Evolutionary conservation across 805 yeast species (phyloP).

Genomic region (Candida odintsovae): DNA sequence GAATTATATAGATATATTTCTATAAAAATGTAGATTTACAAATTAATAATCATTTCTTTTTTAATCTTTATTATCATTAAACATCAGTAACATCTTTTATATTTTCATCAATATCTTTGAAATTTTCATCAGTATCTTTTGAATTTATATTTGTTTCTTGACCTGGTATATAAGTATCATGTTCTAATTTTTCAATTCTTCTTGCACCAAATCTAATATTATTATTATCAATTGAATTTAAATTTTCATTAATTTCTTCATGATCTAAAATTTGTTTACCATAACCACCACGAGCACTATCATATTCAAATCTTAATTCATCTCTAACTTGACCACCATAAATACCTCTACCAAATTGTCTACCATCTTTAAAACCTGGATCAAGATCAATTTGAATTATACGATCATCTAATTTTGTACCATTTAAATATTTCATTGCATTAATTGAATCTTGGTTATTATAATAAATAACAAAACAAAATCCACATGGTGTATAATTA

Average conservation of each 20-base stretch:
- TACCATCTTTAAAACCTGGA: slow-evolving; percentile 92
- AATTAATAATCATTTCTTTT: no score
- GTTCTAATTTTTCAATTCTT: slow-evolving; percentile 14
- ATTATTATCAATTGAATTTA: slow-evolving; percentile 2
- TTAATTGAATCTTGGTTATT: slow-evolving; percentile 66
- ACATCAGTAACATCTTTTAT: neutral
- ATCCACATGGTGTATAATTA: slow-evolving; percentile 92
- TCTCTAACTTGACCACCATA: slow-evolving; percentile 90
- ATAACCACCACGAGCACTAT: slow-evolving; percentile 41
- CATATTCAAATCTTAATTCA: slow-evolving; percentile 49
- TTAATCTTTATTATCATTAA: slow-evolving; percentile 3
- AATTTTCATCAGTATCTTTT: neutral
- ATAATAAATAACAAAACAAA: slow-evolving; percentile 83
- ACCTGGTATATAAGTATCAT: neutral
- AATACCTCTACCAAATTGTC: slow-evolving; percentile 92
- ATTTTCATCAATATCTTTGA: neutral
- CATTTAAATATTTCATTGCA: slow-evolving; percentile 76
- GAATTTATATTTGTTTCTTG: neutral
- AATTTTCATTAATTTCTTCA: slow-evolving; percentile 18
- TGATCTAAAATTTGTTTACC: slow-evolving; percentile 19
- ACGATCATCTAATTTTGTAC: slow-evolving; percentile 80
- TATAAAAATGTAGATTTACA: no score
- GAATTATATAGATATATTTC: no score
- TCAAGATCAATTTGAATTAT: slow-evolving; percentile 83
- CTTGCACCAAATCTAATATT: slow-evolving; percentile 27